Conservation (phyloP, 2,329 filamentous ascomycete species). For the Stagonosporopsis tanaceti region DNA sequence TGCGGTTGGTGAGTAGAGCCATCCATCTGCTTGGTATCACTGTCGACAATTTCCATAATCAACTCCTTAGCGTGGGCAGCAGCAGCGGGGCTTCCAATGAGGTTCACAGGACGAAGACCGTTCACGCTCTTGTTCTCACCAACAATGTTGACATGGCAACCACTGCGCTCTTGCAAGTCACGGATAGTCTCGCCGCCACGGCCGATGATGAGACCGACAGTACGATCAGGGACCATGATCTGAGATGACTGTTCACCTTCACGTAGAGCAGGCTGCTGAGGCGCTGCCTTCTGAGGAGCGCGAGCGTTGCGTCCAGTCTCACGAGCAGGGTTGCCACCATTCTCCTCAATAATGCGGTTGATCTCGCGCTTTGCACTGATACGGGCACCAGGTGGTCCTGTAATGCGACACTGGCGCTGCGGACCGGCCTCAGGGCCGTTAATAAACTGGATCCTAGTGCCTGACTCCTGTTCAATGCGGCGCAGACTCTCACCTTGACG, state of each 20-base stretch:
- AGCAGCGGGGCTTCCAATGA: slow-evolving; percentile 80
- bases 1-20: slow-evolving; percentile 32
- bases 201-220: slow-evolving; percentile 92
- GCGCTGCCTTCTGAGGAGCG: slow-evolving; percentile 52
- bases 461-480: slow-evolving; percentile 82
- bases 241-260: slow-evolving; percentile 87
- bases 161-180: slow-evolving; percentile 87
- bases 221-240: slow-evolving; percentile 94
- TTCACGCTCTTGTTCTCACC: slow-evolving; percentile 93
- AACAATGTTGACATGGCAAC: slow-evolving; percentile 96
- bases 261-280: slow-evolving; percentile 62
- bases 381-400: slow-evolving; percentile 74
- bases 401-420: slow-evolving; percentile 85
- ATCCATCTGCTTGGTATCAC: slow-evolving; percentile 69
- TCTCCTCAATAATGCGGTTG: slow-evolving; percentile 87
- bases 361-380: slow-evolving; percentile 84
- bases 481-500: slow-evolving; percentile 88
- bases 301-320: slow-evolving; percentile 48
- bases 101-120: slow-evolving; percentile 85
- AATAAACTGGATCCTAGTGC: slow-evolving; percentile 87
- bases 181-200: slow-evolving; percentile 91
- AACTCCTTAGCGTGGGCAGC: slow-evolving; percentile 82
- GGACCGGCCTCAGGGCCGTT: slow-evolving; percentile 77
- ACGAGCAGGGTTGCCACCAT: slow-evolving; percentile 64
- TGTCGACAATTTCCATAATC: slow-evolving; percentile 94